phyloP scores from a whole-genome alignment of 192 early-diverging fungal genomes.

The Fimicolochytrium jonesii region DNA sequence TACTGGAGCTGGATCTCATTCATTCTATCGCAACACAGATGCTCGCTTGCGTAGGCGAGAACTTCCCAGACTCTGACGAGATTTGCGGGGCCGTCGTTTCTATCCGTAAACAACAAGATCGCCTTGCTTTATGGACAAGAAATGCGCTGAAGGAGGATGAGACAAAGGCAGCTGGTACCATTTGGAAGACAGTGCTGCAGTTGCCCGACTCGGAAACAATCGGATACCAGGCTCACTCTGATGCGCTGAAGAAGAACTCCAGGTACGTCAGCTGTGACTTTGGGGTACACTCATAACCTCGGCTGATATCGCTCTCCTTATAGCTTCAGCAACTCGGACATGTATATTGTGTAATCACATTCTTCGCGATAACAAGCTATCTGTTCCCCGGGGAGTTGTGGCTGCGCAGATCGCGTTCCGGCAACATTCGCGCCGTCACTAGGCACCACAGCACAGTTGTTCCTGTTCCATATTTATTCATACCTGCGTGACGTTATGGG shows the following conservation, averaged over 20 bases:
- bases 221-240: conserved; percentile 41
- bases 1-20: no score
- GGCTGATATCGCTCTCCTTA: not conserved
- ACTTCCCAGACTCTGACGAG: conserved; percentile 70
- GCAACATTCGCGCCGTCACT: no score
- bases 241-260: conserved; percentile 34
- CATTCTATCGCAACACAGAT: conserved; percentile 45
- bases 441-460: no score
- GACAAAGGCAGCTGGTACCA: conserved; percentile 3
- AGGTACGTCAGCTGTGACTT: not conserved
- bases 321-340: conserved; percentile 20
- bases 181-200: conserved; percentile 32
- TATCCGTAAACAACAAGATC: conserved; percentile 75
- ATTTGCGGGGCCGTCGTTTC: conserved; percentile 87
- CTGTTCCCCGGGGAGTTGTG: no score
- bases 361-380: no score
- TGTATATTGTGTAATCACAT: conserved; percentile 19
- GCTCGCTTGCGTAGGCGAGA: conserved; percentile 85
- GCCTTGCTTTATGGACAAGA: conserved; percentile 76
- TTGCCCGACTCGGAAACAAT: conserved; percentile 23
- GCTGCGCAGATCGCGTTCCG: no score
- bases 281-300: not conserved
- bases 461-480: no score
- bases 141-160: conserved; percentile 17
- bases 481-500: no score